A percentile compares a stretch with the other conserved stretches of the same genome.
These are phyloP conservation scores for Leucaena leucocephala DNA, from an alignment of 306 rosid genomes.

Conservation along the genomic window DNA sequence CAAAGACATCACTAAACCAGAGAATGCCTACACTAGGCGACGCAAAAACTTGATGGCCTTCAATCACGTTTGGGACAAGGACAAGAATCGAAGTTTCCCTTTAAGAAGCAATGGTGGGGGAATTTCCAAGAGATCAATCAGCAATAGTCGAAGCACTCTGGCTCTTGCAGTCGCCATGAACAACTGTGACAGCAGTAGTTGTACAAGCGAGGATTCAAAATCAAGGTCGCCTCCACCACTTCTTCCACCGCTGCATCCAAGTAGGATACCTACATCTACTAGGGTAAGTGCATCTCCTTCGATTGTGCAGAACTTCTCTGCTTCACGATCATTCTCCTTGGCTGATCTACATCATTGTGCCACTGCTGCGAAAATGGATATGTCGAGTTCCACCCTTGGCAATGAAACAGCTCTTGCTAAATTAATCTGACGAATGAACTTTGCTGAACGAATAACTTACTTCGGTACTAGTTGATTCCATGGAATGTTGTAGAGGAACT, in stretches of 20 bases:
- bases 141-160: conserved; percentile 66
- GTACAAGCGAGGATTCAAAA: conserved; percentile 63
- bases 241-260: conserved; percentile 62
- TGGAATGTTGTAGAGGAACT: conserved; percentile 21
- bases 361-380: conserved; percentile 43
- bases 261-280: conserved; percentile 16
- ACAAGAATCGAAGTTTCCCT: conserved; percentile 55
- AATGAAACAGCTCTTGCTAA: conserved; percentile 25
- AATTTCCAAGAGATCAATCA: conserved; percentile 74
- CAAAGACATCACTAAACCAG: conserved; percentile 79
- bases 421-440: conserved; percentile 20
- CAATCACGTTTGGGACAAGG: conserved; percentile 55
- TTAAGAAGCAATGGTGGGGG: conserved; percentile 63
- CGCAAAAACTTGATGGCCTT: conserved; percentile 71
- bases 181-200: conserved; percentile 67
- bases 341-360: conserved; percentile 69
- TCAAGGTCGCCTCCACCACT: conserved; percentile 44
- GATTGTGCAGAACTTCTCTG: conserved; percentile 29
- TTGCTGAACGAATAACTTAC: conserved; percentile 20
- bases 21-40: conserved; percentile 69
- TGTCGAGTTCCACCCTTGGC: conserved; percentile 35
- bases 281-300: conserved; percentile 38
- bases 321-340: conserved; percentile 59
- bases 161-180: conserved; percentile 79
- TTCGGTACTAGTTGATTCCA: conserved; percentile 36